phyloP scores from a whole-genome alignment of 2,329 filamentous ascomycete genomes.

The Talaromyces sp. region DNA sequence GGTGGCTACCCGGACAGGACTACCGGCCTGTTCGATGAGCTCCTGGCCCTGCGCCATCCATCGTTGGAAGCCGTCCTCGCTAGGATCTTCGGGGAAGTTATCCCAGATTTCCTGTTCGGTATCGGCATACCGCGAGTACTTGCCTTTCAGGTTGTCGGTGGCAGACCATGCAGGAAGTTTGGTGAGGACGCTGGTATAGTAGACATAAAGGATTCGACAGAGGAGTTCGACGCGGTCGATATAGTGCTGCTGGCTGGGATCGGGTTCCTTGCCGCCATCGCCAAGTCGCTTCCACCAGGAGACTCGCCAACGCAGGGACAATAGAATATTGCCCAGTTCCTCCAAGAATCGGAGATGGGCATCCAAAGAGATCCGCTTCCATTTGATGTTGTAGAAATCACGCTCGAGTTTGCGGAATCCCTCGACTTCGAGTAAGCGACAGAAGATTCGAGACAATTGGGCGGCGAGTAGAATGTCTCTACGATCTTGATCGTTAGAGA shows the following conservation, averaged over 20 bases:
- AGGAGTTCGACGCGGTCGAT: constrained; percentile 42
- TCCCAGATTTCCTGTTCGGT: constrained; percentile 43
- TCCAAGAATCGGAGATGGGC: constrained; percentile 41
- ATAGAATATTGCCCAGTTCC: constrained; percentile 43
- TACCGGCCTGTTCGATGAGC: constrained; percentile 43
- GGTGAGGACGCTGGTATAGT: constrained; percentile 46
- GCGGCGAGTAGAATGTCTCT: constrained; percentile 45
- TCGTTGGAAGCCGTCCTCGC: constrained; percentile 38
- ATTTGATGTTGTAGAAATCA: constrained; percentile 48
- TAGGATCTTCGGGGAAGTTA: constrained; percentile 43
- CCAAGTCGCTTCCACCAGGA: constrained; percentile 48
- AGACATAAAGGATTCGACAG: constrained; percentile 48
- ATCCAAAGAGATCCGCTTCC: constrained; percentile 46
- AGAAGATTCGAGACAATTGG: constrained; percentile 47
- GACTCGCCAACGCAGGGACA: constrained; percentile 46
- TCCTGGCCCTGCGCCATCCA: constrained; percentile 44
- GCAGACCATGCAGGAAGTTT: constrained; percentile 43
- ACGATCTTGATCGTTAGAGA: constrained; percentile 36
- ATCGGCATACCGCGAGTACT: constrained; percentile 45
- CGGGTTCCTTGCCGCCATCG: constrained; percentile 37
- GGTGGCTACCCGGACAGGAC: constrained; percentile 28
- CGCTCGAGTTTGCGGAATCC: constrained; percentile 47
- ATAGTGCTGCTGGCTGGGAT: constrained; percentile 41
- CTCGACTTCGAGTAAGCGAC: constrained; percentile 49
- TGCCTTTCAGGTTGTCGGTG: constrained; percentile 39